Evolutionary conservation across 495 filamentous ascomycete species (phyloP).

Genomic region (Aspergillus heteromorphus): DNA sequence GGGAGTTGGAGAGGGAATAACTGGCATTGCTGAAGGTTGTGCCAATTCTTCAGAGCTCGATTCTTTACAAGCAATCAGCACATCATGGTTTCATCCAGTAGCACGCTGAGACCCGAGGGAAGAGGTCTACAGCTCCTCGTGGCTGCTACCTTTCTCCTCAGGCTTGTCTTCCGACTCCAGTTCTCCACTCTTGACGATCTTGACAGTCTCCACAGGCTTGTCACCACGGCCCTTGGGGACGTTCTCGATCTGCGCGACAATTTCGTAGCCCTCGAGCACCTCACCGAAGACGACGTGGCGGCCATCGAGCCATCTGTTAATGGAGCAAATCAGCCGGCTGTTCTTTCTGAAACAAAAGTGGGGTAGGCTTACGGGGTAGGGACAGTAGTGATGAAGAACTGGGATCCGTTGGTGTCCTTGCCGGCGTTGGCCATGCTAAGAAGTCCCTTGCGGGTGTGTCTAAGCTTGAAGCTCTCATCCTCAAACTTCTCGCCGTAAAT

Average conservation of each 20-base stretch:
- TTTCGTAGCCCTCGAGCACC: slow-evolving; percentile 83
- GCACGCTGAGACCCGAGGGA: slow-evolving; percentile 21
- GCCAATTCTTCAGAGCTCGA: slow-evolving; percentile 10
- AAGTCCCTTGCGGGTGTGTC: slow-evolving; percentile 64
- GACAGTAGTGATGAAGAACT: slow-evolving; percentile 95
- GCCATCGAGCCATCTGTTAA: slow-evolving; percentile 77
- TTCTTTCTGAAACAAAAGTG: not conserved
- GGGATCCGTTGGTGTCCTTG: slow-evolving; percentile 95
- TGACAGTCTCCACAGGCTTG: slow-evolving; percentile 69
- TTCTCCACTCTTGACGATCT: slow-evolving; percentile 94
- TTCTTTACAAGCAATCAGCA: slow-evolving; percentile 33
- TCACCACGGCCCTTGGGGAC: slow-evolving; percentile 64
- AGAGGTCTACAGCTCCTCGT: slow-evolving; percentile 79
- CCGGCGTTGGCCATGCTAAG: slow-evolving; percentile 94
- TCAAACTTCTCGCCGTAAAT: slow-evolving; percentile 93
- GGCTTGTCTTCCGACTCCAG: slow-evolving; percentile 60
- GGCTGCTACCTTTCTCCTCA: slow-evolving; percentile 79
- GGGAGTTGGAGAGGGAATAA: slow-evolving; percentile 1
- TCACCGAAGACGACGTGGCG: slow-evolving; percentile 89
- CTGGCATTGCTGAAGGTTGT: slow-evolving; percentile 15
- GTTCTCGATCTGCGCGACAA: slow-evolving; percentile 86
- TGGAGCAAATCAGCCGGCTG: slow-evolving; percentile 20
- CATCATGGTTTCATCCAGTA: slow-evolving; percentile 18
- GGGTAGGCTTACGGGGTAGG: slow-evolving; percentile 62
- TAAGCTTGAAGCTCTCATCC: slow-evolving; percentile 99